phyloP scores from a whole-genome alignment of 78 protist species.

The Dictyostelium discoideum region DNA sequence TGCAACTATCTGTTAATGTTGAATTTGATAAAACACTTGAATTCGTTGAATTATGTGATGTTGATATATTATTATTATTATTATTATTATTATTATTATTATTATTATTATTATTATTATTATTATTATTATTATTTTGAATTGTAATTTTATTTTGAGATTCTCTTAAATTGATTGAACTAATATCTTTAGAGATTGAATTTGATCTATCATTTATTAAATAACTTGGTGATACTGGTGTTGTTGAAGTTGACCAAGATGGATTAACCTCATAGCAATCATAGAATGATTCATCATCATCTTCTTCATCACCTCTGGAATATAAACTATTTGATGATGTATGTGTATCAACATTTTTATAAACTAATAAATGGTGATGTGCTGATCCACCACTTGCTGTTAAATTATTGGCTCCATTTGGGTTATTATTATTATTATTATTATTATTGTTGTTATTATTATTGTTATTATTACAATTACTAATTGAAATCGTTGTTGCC shows the following conservation, averaged over 20 bases:
- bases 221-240: conserved; percentile 41
- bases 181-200: neutral
- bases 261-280: conserved; percentile 51
- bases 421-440: neutral
- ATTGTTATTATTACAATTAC: neutral
- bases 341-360: conserved; percentile 51
- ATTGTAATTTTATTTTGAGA: neutral
- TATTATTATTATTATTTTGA: neutral
- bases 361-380: conserved; percentile 9
- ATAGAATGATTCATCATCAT: conserved; percentile 55
- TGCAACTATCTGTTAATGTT: neutral
- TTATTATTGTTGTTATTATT: neutral
- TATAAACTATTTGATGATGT: conserved; percentile 35
- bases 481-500: neutral
- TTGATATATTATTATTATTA: conserved; percentile 51
- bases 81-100: conserved; percentile 46
- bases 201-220: conserved; percentile 14
- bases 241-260: conserved; percentile 44
- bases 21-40: neutral
- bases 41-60: neutral
- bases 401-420: neutral
- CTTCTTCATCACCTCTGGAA: conserved; percentile 58
- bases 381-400: conserved; percentile 3
- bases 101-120: conserved; percentile 44
- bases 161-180: neutral